Evolutionary conservation across 352 stramenopile genomes (phyloP).

Genomic region (Globisporangium ultimum): DNA sequence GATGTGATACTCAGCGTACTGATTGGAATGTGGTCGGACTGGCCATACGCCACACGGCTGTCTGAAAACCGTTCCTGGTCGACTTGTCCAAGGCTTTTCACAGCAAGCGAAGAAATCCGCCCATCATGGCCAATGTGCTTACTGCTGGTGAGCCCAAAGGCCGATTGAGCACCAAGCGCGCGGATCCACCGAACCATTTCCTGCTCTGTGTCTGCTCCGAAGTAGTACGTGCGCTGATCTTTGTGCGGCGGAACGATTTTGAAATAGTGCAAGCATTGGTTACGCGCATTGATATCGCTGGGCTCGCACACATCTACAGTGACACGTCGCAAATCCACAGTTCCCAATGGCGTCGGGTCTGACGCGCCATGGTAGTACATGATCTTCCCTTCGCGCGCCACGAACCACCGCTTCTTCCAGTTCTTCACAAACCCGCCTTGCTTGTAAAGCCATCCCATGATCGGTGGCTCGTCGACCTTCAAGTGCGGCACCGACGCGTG

Average conservation of each 20-base stretch:
- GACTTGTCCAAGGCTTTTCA: not conserved
- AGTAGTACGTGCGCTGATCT: slow-evolving; percentile 71
- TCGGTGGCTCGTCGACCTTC: slow-evolving; percentile 24
- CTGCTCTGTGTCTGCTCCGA: slow-evolving; percentile 60
- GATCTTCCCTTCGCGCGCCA: slow-evolving; percentile 72
- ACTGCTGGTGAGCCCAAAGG: slow-evolving; percentile 13
- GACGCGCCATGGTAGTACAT: slow-evolving; percentile 70
- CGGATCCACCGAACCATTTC: slow-evolving; percentile 75
- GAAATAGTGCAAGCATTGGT: slow-evolving; percentile 64
- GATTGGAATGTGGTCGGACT: slow-evolving; percentile 8
- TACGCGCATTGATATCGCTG: slow-evolving; percentile 56
- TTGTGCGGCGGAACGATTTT: slow-evolving; percentile 53
- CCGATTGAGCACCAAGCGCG: slow-evolving; percentile 47
- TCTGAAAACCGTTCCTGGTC: slow-evolving; percentile 17
- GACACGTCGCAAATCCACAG: slow-evolving; percentile 54
- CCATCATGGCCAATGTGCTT: not conserved
- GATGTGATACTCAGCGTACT: slow-evolving; percentile 3
- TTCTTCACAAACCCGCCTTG: slow-evolving; percentile 81
- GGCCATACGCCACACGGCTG: slow-evolving; percentile 16
- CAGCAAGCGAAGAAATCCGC: slow-evolving; percentile 4
- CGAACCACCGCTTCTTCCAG: slow-evolving; percentile 86
- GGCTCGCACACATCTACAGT: slow-evolving; percentile 57
- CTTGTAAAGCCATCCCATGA: slow-evolving; percentile 76
- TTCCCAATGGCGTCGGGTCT: slow-evolving; percentile 64
- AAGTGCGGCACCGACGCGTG: slow-evolving; percentile 17